Conservation (phyloP, 805 yeast species). For the Torulaspora indica region DNA sequence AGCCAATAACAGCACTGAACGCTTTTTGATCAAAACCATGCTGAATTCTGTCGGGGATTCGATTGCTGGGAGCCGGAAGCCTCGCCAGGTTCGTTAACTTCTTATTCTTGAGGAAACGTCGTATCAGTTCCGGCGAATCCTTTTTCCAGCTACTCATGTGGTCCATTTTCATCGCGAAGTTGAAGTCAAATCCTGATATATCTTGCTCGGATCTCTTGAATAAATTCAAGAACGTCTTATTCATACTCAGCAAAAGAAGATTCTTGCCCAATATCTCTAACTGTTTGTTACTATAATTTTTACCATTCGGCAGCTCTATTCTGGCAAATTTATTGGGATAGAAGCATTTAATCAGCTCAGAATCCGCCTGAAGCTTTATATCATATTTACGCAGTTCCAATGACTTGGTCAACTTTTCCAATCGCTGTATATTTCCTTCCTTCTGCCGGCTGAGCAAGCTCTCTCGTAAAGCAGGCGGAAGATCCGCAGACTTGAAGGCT, state of each 20-base stretch:
- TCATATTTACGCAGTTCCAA: slow-evolving; percentile 13
- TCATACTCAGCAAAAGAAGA: slow-evolving; percentile 10
- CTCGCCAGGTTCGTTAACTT: slow-evolving; percentile 15
- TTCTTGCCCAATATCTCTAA: slow-evolving; percentile 15
- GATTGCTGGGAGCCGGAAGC: slow-evolving; percentile 17
- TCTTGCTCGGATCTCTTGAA: slow-evolving; percentile 20
- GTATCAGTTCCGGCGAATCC: slow-evolving; percentile 10
- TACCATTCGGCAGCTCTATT: slow-evolving; percentile 13
- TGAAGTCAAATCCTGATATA: slow-evolving; percentile 23
- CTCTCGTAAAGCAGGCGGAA: slow-evolving; percentile 1
- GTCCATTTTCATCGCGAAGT: slow-evolving; percentile 17
- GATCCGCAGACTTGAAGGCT: not conserved
- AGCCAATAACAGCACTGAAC: slow-evolving; percentile 27
- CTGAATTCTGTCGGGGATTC: slow-evolving; percentile 24
- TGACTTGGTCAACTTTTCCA: slow-evolving; percentile 1
- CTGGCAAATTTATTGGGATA: slow-evolving; percentile 16
- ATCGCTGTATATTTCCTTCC: slow-evolving; percentile 8
- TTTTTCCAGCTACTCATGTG: slow-evolving; percentile 14
- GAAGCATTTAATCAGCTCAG: slow-evolving; percentile 18
- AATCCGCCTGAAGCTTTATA: slow-evolving; percentile 8
- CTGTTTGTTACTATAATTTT: slow-evolving; percentile 10
- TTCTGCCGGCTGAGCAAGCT: slow-evolving; percentile 7
- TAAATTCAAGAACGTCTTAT: slow-evolving; percentile 12
- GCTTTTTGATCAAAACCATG: slow-evolving; percentile 16
- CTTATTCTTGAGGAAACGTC: slow-evolving; percentile 12